These are phyloP conservation scores for Saccharum officinarum DNA, from an alignment of 176 grass and related monocot genomes.

Conservation along the genomic window DNA sequence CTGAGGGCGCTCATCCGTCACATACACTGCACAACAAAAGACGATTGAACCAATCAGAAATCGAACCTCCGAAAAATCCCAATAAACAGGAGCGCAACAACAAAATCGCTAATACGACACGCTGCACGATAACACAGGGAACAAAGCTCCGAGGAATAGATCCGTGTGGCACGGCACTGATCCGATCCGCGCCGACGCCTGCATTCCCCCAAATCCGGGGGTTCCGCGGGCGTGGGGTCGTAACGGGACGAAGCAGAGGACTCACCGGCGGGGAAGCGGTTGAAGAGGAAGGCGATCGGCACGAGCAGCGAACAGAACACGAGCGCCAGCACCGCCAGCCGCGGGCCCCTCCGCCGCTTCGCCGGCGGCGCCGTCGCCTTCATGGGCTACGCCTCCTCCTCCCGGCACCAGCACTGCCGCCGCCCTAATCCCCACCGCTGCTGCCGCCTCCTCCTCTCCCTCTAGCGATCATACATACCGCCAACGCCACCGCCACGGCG, in stretches of 20 bases:
- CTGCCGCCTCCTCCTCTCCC: background rate
- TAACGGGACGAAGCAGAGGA: background rate
- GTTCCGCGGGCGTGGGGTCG: background rate
- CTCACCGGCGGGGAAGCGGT: conserved; percentile 81
- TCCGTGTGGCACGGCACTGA: conserved; percentile 35
- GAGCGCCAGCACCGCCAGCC: conserved; percentile 86
- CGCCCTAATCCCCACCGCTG: conserved; percentile 2
- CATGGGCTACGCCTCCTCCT: conserved; percentile 46
- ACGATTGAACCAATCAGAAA: conserved; percentile 43
- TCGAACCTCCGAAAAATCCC: background rate
- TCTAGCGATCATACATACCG: conserved; percentile 49
- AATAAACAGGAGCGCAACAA: conserved; percentile 1
- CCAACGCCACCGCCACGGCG: conserved; percentile 34
- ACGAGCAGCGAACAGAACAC: conserved; percentile 97
- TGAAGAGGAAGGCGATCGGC: conserved; percentile 91
- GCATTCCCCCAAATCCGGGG: conserved; percentile 43
- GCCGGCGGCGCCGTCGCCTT: conserved; percentile 77
- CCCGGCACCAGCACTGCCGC: conserved; percentile 1
- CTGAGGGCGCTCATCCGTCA: conserved; percentile 78
- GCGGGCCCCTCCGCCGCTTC: conserved; percentile 82
- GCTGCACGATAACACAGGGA: conserved; percentile 26
- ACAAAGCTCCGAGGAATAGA: conserved; percentile 34
- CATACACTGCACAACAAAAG: conserved; percentile 70
- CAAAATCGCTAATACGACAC: conserved; percentile 18
- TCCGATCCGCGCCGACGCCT: conserved; percentile 40